Base-by-base conservation (phyloP, 140 eudicot species). In the Flaveria floridana region DNA sequence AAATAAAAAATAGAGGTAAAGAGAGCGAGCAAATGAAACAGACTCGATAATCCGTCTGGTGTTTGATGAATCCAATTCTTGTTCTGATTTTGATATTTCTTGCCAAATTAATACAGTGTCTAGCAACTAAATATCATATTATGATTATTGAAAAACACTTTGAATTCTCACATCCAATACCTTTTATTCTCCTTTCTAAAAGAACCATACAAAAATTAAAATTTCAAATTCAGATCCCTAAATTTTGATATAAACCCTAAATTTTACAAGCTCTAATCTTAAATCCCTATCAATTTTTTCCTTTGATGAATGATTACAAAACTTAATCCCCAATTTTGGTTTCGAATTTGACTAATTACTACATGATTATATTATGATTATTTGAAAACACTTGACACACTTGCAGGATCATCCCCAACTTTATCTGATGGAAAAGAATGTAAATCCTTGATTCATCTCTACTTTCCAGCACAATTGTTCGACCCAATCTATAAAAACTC, bases 391-490 rank as follows among this genome's bases (percentile, higher is more conserved):
- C 7, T 34, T 34, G 5, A 30, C 41, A 34, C 41, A 6, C 41
- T 34, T 34, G 81, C 75, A 61, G 25, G 57, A 62, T 65, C 74
- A 75, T 67, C 71, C 65, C 67, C 5, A 10, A 48, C 73, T 53
- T 72, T 79, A 41, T 37, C 65, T 28, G 46, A 6, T 57, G 12
- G 28, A 16, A 19, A 75, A 50, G 30, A 68, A 28, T n/a, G 72
- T 70, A 20, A 48, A 46, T 64, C 48, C 47, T 30, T 63, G 41
- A 14, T 63, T 74, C 56, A 41, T 26, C 74, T 58, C 77, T 59
- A 80, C 80, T 68, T 75, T 67, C 15, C 44, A 68, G 9, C 51
- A 71, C 1, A 63, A 28, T 37, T 48, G 44, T 68, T 75, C 68
- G 6, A 59, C 41, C 76, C 61, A 61, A 75, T 68, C 67, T 37